Evolutionary conservation across 768 basidiomycete genomes (phyloP), one percentile per base, ranked within the genome.

Genomic region (Suillus subluteus): DNA sequence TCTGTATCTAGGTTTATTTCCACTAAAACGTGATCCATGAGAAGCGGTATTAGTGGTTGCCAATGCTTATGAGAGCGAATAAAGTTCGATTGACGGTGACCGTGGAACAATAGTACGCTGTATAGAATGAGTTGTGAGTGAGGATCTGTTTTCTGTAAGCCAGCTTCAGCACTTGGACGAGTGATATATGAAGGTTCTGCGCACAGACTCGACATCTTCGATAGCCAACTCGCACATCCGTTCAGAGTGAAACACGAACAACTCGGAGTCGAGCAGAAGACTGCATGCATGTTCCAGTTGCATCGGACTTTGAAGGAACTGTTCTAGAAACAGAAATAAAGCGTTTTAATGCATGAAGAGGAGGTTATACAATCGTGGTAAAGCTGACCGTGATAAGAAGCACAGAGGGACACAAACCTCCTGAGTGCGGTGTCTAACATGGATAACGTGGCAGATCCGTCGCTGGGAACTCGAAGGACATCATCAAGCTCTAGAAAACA

Each of bases 231-330:
- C 91, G 64, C 90, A 87, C 93, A 96, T 96, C 41, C 97, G 83
- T 73, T 96, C 95, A 4, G 94, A 95, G 76, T 98, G 95, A 73
- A 92, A 96, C 3, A 86, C 78, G 72, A 98, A 98, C 48, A 99
- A 84, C 73, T 96, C 95, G 0, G 94, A 95, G 63, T 88, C 86
- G 50, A 96, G 81, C 15, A 99, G 80, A 38, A 91, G 78, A 48
- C 85, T 81, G 70, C 91, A 91, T 13, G 95, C 95, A 74, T 95
- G 91, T 67, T 95, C 88, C 56, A 98, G 83, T 72, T 97, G 95
- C 32, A 91, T 77, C 4, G 91, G 91, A 64, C 87, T 90, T 67
- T 94, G 90, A 48, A 99, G 83, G 77, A 94, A 98, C 73, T 90
- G 87, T 73, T 98, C 97, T 91, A 52, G 46, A 32, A 23, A 46